Base-by-base conservation (phyloP, 1,139 yeast genomes). In the Geotrichum australiense region DNA sequence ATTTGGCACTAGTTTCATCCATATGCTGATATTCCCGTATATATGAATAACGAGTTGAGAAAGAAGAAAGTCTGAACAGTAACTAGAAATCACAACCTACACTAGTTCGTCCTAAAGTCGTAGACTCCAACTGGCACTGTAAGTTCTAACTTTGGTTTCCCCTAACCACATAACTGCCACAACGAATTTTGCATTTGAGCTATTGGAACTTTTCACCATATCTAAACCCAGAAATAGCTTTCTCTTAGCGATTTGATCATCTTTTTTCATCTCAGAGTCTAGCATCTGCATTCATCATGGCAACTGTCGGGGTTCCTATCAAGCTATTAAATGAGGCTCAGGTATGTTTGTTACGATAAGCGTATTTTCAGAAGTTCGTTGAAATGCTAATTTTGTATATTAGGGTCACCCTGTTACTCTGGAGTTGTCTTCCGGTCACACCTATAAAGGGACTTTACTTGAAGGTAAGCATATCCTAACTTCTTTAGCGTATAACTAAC, bases 341-440 rank as follows among this genome's bases (percentile, higher is more conserved):
- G 31, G 23, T 14, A 8, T 21, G 19, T 8, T 19, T 12, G 23
- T 14, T 19, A 15, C 11, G 15, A 7, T 11, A 23, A 11, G 30
- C 7, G 14, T 7, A 26, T n/a, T n/a, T 7, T 26, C 14, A 7
- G 7, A n/a, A 11, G 2, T 23, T 25, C 19, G 29, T 12, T 11
- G 3, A 7, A 23, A 6, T 19, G 3, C 26, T 27, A 11, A 16
- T 31, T 26, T 18, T 11, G 33, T 35, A 24, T 39, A 14, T 49
- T 12, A 80, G 69, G 96, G 96, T 35, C 98, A 91, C 58, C 68
- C 79, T 15, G 79, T 91, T 23, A 78, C 94, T 1, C 64, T 89
- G 21, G 98, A 91, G 61, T 73, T 91, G 42, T 75, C 77, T 21
- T 80, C 91, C 1, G 97, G 97, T 1, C 91, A 83, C 53, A 76